These are phyloP conservation scores for Cryptomeria japonica DNA, from an alignment of 75 land plant species.

Conservation along the genomic window DNA sequence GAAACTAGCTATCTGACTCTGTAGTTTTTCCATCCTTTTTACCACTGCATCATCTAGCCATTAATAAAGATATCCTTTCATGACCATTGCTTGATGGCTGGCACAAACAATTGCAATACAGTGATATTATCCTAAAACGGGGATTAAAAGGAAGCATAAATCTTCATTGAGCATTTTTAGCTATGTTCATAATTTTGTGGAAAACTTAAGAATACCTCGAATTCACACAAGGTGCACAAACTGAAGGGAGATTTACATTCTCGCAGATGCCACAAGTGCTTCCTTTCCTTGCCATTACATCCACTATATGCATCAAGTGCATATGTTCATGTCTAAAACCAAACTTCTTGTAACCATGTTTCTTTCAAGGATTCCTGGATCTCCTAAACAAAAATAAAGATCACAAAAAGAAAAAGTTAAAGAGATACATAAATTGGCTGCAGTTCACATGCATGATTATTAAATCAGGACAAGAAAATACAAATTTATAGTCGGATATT, in stretches of 20 bases:
- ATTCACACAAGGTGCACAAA: conserved; percentile 67
- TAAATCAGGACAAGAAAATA: not conserved
- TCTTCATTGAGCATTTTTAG: not conserved
- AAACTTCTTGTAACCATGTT: not conserved
- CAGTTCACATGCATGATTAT: not conserved
- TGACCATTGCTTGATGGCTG: not conserved
- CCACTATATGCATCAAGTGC: not conserved
- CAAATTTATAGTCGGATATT: not conserved
- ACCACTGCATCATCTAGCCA: not conserved
- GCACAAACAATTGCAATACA: not conserved
- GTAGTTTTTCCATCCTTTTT: not conserved
- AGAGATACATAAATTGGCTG: not conserved
- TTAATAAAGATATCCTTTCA: too few relatives aligned
- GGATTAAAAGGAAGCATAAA: not conserved
- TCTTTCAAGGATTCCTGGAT: not conserved
- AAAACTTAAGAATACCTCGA: conserved; percentile 34
- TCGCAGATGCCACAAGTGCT: conserved; percentile 68
- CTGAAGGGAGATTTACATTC: conserved; percentile 58
- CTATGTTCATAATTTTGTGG: not conserved
- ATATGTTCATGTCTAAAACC: not conserved
- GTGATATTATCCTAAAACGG: not conserved
- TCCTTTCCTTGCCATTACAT: conserved; percentile 42
- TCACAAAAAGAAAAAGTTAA: not conserved
- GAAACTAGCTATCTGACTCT: not conserved
- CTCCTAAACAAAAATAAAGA: not conserved